A percentile compares a stretch with the other conserved stretches of the same genome.
Conservation (phyloP, 169 alveolate genomes). For the Plasmodium vivax region DNA sequence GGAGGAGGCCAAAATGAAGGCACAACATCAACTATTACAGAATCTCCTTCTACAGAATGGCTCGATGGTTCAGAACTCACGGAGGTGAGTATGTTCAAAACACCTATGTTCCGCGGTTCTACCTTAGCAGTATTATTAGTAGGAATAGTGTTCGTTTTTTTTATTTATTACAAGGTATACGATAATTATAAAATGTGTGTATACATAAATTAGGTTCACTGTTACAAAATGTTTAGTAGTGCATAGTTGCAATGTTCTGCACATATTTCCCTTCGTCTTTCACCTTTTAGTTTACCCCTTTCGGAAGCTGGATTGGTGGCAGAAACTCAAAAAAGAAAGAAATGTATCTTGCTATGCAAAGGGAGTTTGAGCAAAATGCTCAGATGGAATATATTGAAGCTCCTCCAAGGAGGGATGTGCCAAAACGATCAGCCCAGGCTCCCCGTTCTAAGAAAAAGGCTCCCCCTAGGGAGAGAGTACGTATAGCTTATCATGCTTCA, state of each 20-base stretch:
- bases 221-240: not conserved
- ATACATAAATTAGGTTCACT: not conserved
- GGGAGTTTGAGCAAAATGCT: too few relatives aligned
- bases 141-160: not conserved
- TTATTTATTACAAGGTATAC: not conserved
- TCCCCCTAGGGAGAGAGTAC: not conserved
- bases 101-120: not conserved
- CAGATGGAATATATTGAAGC: not conserved
- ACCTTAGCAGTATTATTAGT: not conserved
- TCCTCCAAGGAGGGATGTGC: not conserved
- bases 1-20: not conserved
- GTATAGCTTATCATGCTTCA: not conserved
- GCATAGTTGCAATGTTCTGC: not conserved
- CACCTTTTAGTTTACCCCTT: not conserved
- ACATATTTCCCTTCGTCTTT: not conserved
- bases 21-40: not conserved
- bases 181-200: not conserved
- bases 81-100: not conserved
- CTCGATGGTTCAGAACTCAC: not conserved
- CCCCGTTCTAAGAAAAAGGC: not conserved
- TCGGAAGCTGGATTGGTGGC: not conserved
- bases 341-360: too few relatives aligned
- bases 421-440: not conserved
- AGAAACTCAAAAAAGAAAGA: not conserved
- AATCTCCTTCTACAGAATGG: not conserved